Percentiles rank a stretch among this genome's conserved stretches.
Evolutionary conservation across 2,329 filamentous ascomycete genomes (phyloP).

Genomic region (Clonostachys rosea): DNA sequence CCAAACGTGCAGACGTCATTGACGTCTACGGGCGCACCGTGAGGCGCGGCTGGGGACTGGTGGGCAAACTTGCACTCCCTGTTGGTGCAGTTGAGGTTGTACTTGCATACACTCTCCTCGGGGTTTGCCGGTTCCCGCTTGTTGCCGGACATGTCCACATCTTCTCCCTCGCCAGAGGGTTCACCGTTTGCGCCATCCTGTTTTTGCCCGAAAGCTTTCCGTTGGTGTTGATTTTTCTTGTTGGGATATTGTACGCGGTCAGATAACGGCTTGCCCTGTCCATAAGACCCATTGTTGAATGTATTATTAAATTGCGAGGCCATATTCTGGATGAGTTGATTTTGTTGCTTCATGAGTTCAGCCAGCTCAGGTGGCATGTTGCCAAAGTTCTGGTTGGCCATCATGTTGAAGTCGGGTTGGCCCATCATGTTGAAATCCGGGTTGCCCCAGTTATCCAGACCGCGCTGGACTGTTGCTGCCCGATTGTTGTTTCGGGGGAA

Average conservation of each 20-base stretch:
- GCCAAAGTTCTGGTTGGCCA: constrained; percentile 9
- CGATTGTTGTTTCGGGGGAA: constrained; percentile 47
- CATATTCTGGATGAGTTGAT: constrained; percentile 77
- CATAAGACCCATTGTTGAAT: constrained; percentile 7
- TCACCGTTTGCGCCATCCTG: constrained; percentile 27
- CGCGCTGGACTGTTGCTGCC: constrained; percentile 42
- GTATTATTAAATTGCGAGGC: constrained; percentile 57
- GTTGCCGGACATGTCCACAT: constrained; percentile 57
- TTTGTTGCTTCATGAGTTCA: constrained; percentile 85
- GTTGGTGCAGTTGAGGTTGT: constrained; percentile 84
- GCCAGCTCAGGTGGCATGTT: constrained; percentile 42
- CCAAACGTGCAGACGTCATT: constrained; percentile 79
- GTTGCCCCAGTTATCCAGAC: constrained; percentile 36
- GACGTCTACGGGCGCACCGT: constrained; percentile 72
- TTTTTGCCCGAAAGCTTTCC: constrained; percentile 30
- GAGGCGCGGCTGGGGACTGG: constrained; percentile 84
- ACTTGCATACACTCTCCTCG: constrained; percentile 78
- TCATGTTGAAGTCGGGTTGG: not conserved
- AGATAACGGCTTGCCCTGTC: constrained; percentile 60
- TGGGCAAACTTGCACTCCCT: constrained; percentile 90
- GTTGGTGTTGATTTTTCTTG: constrained; percentile 40
- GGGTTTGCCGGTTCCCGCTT: constrained; percentile 50
- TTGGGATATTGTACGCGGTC: constrained; percentile 62
- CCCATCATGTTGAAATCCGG: not conserved
- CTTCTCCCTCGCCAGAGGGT: constrained; percentile 38